Percentiles rank a stretch among this genome's conserved stretches.
Conservation (phyloP, 371 early-diverging fungal genomes). For the Mortierella sp. region DNA sequence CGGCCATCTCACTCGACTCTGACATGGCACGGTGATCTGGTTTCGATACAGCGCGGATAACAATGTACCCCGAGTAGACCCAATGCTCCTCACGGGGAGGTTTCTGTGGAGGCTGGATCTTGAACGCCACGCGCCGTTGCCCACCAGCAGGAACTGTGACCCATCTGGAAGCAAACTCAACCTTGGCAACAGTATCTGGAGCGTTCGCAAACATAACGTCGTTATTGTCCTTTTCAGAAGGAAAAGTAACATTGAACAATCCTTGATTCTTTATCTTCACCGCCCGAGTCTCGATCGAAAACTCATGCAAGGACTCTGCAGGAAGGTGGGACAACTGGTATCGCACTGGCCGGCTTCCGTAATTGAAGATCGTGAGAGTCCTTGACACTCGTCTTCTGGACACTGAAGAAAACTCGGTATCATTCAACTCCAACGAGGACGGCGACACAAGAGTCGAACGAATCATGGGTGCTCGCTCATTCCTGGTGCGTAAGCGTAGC, state of each 20-base stretch:
- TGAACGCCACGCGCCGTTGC: slow-evolving; percentile 13
- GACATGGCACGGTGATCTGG: too few species aligned
- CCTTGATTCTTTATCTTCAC: slow-evolving; percentile 16
- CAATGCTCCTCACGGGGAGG: slow-evolving; percentile 24
- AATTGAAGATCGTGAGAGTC: slow-evolving; percentile 31
- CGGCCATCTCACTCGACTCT: too few species aligned
- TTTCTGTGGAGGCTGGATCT: slow-evolving; percentile 10
- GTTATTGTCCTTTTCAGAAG: slow-evolving; percentile 3
- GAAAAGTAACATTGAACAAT: slow-evolving; percentile 10
- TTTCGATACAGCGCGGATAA: slow-evolving; percentile 7
- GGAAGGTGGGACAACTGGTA: slow-evolving; percentile 35
- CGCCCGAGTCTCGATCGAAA: slow-evolving; percentile 25
- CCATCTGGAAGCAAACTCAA: background rate
- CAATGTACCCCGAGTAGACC: slow-evolving; percentile 51
- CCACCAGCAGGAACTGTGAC: slow-evolving; percentile 24
- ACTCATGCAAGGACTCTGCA: slow-evolving; percentile 30
- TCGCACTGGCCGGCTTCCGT: slow-evolving; percentile 7
- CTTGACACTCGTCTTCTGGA: background rate
- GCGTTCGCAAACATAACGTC: slow-evolving; percentile 11
- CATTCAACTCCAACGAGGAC: slow-evolving; percentile 31
- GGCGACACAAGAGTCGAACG: slow-evolving; percentile 23
- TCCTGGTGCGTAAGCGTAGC: background rate
- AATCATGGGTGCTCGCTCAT: slow-evolving; percentile 1
- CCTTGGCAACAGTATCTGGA: background rate
- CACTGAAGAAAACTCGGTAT: slow-evolving; percentile 12